Evolutionary conservation across 805 yeast species (phyloP).

Genomic region (Kodamaea hsintzibuensis): DNA sequence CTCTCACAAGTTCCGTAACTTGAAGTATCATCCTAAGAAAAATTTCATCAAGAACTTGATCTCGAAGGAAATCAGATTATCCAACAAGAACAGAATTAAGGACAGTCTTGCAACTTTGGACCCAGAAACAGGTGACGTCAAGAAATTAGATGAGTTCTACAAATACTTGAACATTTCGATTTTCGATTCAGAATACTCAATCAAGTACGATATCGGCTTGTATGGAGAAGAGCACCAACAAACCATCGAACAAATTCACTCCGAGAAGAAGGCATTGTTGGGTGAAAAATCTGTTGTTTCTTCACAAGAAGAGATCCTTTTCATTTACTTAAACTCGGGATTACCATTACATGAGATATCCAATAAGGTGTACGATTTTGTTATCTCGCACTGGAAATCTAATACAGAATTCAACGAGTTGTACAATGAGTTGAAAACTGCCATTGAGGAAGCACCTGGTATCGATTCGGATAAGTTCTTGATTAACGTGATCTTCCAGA

Average conservation of each 20-base stretch:
- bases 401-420: conserved; percentile 37
- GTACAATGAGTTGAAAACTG: conserved; percentile 30
- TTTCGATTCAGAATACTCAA: conserved; percentile 26
- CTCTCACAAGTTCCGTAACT: conserved; percentile 43
- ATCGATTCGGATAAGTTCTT: conserved; percentile 38
- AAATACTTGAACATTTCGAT: conserved; percentile 40
- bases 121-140: conserved; percentile 27
- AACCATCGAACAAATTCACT: conserved; percentile 25
- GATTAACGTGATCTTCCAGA: conserved; percentile 64
- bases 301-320: conserved; percentile 41
- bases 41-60: conserved; percentile 76
- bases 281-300: conserved; percentile 22
- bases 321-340: conserved; percentile 34
- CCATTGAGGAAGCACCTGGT: conserved; percentile 16
- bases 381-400: conserved; percentile 41
- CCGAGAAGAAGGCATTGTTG: conserved; percentile 24
- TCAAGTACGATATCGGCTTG: conserved; percentile 36
- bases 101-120: conserved; percentile 55
- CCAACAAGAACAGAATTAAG: conserved; percentile 70
- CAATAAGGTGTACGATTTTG: conserved; percentile 41
- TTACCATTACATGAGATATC: conserved; percentile 40
- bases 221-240: conserved; percentile 35
- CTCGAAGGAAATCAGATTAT: conserved; percentile 78
- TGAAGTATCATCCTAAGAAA: conserved; percentile 68
- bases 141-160: conserved; percentile 38